These are phyloP conservation scores for Tuber brumale DNA, from an alignment of 495 filamentous ascomycete genomes.

Conservation along the genomic window DNA sequence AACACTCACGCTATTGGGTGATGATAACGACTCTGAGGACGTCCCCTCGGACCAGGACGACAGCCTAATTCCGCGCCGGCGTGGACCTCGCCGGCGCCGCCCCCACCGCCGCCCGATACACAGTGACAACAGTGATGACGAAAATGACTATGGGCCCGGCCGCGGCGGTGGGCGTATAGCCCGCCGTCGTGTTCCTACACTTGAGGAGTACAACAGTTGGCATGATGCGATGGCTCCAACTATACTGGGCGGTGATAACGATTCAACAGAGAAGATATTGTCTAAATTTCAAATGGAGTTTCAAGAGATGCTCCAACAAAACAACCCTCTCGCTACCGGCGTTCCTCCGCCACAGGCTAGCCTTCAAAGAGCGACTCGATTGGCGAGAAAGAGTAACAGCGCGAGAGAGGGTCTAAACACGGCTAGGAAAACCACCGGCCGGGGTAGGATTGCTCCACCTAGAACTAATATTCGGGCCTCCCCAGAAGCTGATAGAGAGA, in stretches of 20 bases:
- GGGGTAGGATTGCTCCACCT: background rate
- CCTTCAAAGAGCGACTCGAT: background rate
- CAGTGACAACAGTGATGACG: background rate
- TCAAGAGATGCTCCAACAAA: background rate
- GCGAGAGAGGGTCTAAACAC: background rate
- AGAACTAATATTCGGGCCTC: background rate
- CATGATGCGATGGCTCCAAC: background rate
- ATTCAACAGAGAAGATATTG: background rate
- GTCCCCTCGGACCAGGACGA: background rate
- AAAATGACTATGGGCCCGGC: conserved; percentile 3
- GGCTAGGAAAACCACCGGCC: background rate
- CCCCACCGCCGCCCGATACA: background rate
- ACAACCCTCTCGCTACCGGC: background rate
- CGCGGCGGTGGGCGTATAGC: background rate
- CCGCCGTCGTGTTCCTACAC: background rate
- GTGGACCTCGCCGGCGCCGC: background rate
- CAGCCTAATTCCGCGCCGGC: background rate
- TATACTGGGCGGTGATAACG: background rate
- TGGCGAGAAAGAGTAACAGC: background rate
- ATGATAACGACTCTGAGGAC: background rate
- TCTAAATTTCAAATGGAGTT: background rate
- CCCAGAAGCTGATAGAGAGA: background rate
- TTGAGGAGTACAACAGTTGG: background rate
- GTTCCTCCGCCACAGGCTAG: background rate
- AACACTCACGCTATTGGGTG: background rate